Conservation (phyloP, 2,329 filamentous ascomycete species). For the Penicillium sp. region DNA sequence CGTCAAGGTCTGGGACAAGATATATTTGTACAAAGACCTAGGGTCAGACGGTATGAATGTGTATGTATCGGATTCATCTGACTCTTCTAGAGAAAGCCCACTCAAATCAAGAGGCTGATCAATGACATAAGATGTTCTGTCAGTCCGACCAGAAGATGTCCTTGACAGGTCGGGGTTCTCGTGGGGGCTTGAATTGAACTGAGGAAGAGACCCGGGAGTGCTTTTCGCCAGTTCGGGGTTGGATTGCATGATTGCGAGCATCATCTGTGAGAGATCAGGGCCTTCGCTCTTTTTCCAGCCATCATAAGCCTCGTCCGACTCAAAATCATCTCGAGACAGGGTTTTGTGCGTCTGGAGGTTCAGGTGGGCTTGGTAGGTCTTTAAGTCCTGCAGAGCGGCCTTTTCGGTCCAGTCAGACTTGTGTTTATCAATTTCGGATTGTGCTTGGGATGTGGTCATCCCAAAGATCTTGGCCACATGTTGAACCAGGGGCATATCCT, state of each 20-base stretch:
- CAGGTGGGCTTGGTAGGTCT: conserved; percentile 86
- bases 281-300: conserved; percentile 88
- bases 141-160: conserved; percentile 45
- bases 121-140: conserved; percentile 53
- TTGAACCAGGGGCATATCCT: conserved; percentile 93
- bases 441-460: conserved; percentile 72
- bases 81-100: conserved; percentile 58
- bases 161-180: conserved; percentile 47
- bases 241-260: conserved; percentile 82
- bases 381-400: conserved; percentile 84
- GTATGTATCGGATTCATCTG: conserved; percentile 59
- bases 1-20: conserved; percentile 71
- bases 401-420: conserved; percentile 84
- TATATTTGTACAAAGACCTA: conserved; percentile 75
- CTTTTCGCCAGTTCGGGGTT: conserved; percentile 82
- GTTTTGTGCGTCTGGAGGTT: conserved; percentile 75
- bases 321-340: conserved; percentile 80
- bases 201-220: conserved; percentile 60
- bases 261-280: conserved; percentile 85
- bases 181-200: conserved; percentile 48
- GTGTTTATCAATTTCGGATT: conserved; percentile 81
- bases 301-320: conserved; percentile 81
- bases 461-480: conserved; percentile 84
- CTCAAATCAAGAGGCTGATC: conserved; percentile 64
- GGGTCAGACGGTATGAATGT: conserved; percentile 87